phyloP scores from a whole-genome alignment of 2,329 filamentous ascomycete genomes.

The Nectriaceae sp. region DNA sequence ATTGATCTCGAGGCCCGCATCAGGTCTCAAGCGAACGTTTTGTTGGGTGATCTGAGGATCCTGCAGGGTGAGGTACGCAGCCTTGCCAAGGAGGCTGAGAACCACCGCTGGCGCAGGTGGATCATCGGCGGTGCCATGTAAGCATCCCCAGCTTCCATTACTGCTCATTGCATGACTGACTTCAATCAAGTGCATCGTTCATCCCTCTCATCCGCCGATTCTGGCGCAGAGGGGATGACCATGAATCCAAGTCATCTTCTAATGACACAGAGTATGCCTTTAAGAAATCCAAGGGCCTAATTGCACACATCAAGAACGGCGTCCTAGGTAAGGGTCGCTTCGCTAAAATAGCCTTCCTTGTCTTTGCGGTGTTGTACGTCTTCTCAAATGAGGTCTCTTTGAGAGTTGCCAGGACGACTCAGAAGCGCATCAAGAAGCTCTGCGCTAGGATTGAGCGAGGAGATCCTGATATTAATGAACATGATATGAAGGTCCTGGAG shows the following conservation, averaged over 20 bases:
- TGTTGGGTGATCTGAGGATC: conserved; percentile 46
- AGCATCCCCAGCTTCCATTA: conserved; percentile 26
- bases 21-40: conserved; percentile 42
- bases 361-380: conserved; percentile 58
- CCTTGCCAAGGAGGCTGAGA: conserved; percentile 47
- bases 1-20: conserved; percentile 46
- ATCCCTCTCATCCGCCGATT: conserved; percentile 54
- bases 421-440: conserved; percentile 51
- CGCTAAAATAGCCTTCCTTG: conserved; percentile 54
- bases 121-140: conserved; percentile 54
- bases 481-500: conserved; percentile 50
- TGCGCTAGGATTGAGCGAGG: conserved; percentile 49
- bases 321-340: conserved; percentile 47
- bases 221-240: conserved; percentile 47
- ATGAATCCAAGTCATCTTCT: conserved; percentile 38
- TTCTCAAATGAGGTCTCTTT: conserved; percentile 61
- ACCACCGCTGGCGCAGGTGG: conserved; percentile 54
- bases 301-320: conserved; percentile 50
- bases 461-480: conserved; percentile 46
- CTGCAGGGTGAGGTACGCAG: conserved; percentile 47
- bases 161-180: conserved; percentile 5
- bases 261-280: conserved; percentile 63
- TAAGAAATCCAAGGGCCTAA: conserved; percentile 49
- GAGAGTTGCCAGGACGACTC: conserved; percentile 54
- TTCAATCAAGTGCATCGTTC: conserved; percentile 45